phyloP scores from a whole-genome alignment of 441 rosid species.

The Syzygium malaccense region DNA sequence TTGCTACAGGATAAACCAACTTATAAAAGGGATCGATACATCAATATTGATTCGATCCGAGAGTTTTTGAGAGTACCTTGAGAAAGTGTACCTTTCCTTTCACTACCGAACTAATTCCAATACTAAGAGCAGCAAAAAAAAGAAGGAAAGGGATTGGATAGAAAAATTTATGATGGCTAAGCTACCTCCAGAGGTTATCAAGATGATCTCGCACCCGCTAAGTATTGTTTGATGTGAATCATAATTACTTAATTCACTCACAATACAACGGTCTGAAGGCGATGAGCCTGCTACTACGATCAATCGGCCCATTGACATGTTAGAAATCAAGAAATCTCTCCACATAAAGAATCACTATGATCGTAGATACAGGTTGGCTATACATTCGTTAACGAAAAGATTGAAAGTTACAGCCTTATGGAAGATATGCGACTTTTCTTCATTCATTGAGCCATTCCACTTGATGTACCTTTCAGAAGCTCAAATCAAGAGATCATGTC shows the following conservation, averaged over 20 bases:
- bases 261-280: fast-evolving
- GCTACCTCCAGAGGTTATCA: not conserved
- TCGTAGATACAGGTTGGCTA: not conserved
- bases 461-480: not conserved
- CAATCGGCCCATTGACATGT: not conserved
- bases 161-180: not conserved
- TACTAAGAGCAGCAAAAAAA: not conserved
- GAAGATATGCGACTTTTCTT: not conserved
- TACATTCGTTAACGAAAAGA: not conserved
- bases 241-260: not conserved
- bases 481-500: not conserved
- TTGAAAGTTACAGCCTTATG: not conserved
- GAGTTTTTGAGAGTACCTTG: fast-evolving
- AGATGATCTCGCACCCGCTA: not conserved
- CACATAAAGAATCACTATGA: not conserved
- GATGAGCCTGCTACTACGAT: not conserved
- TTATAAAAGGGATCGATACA: not conserved
- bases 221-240: not conserved
- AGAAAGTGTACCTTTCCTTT: not conserved
- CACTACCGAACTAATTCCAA: not conserved
- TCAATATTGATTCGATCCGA: not conserved
- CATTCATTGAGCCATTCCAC: not conserved
- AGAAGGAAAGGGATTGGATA: not conserved
- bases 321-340: not conserved
- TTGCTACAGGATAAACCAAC: not conserved